phyloP scores from a whole-genome alignment of 345 rosid genomes.

The Bruguiera sexangula region DNA sequence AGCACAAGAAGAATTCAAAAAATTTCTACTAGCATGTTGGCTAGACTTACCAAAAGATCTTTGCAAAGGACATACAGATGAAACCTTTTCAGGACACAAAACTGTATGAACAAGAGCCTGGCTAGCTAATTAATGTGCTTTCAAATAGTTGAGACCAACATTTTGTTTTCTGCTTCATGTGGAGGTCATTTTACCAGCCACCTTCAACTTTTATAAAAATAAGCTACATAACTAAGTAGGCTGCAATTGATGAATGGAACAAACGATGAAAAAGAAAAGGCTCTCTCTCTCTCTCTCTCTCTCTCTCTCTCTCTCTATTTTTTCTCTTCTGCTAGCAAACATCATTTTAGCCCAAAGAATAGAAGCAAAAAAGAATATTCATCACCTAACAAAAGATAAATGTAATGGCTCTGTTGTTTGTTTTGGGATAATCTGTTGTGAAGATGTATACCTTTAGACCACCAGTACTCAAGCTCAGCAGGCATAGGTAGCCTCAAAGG shows the following conservation, averaged over 20 bases:
- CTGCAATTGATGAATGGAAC: constrained; percentile 6
- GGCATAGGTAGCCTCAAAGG: constrained; percentile 95
- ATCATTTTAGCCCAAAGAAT: not conserved
- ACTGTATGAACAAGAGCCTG: not conserved
- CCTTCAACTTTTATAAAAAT: not conserved
- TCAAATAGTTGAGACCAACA: not conserved
- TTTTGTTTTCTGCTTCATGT: not conserved
- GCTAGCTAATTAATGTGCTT: not conserved
- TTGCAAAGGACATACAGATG: not conserved
- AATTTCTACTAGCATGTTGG: no score
- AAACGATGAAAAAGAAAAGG: not conserved
- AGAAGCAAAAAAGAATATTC: not conserved
- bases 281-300: no score
- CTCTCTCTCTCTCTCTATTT: not conserved
- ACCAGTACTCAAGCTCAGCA: constrained; percentile 93
- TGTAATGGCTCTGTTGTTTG: constrained; percentile 3
- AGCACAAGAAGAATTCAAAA: no score
- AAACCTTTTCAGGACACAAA: not conserved
- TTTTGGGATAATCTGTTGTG: not conserved
- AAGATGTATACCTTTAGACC: constrained; percentile 55
- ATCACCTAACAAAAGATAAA: not conserved
- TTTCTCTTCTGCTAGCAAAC: not conserved
- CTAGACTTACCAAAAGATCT: not conserved
- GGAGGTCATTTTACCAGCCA: not conserved
- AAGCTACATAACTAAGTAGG: not conserved